These are phyloP conservation scores for Peribolospora kevripleyi DNA, from an alignment of 768 basidiomycete genomes.

Conservation along the genomic window DNA sequence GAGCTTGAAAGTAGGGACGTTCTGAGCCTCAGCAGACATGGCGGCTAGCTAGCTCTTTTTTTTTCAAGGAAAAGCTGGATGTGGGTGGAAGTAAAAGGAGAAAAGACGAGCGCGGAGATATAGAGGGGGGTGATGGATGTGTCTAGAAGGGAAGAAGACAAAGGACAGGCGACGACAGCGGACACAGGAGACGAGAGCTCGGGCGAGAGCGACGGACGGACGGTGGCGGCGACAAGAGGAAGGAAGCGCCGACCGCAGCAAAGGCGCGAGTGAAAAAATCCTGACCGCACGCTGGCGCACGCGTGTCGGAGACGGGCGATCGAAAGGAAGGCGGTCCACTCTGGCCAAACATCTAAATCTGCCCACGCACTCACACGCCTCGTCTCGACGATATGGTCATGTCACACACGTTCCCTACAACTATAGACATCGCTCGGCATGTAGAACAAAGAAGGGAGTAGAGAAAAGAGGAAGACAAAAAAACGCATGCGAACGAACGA, in stretches of 20 bases:
- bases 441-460: neutral
- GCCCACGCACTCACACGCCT: neutral
- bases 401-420: neutral
- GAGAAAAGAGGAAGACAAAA: neutral
- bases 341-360: neutral
- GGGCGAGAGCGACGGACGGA: neutral
- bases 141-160: neutral
- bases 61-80: neutral
- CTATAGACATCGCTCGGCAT: neutral
- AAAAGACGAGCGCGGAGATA: too few relatives aligned
- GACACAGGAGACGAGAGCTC: neutral
- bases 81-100: too few relatives aligned
- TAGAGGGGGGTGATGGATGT: too few relatives aligned
- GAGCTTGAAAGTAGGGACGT: constrained; percentile 86
- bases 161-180: neutral
- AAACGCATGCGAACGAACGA: neutral
- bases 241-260: neutral
- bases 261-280: neutral
- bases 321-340: neutral
- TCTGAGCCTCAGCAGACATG: too few relatives aligned
- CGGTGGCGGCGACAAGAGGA: neutral
- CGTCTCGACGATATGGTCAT: too few relatives aligned
- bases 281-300: neutral
- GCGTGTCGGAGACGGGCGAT: neutral
- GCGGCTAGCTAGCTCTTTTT: neutral